Conservation (phyloP, 345 rosid genomes). For the Gossypium herbaceum region DNA sequence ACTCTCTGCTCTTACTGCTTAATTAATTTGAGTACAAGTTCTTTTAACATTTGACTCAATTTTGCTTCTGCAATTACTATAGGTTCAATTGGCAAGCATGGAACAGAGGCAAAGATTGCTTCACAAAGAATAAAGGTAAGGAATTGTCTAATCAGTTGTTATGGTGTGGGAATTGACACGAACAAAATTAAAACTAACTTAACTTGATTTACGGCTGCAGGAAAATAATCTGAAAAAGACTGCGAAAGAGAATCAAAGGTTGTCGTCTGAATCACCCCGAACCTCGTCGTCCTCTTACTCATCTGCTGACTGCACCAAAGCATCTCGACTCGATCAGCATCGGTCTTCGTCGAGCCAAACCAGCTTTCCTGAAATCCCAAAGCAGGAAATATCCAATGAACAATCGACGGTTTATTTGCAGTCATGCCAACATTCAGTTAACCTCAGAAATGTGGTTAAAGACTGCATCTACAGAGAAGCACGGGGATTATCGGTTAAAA, state of each 20-base stretch:
- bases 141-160: neutral
- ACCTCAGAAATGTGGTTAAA: conserved; percentile 52
- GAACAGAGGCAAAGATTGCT: conserved; percentile 30
- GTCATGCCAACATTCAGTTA: conserved; percentile 35
- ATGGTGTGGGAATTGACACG: neutral
- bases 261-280: conserved; percentile 66
- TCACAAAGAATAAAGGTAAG: conserved; percentile 45
- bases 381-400: conserved; percentile 21
- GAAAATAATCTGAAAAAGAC: conserved; percentile 44
- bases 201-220: conserved; percentile 45
- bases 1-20: neutral
- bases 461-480: conserved; percentile 62
- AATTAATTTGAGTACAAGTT: too few species aligned
- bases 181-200: conserved; percentile 5
- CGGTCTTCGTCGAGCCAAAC: conserved; percentile 32
- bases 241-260: conserved; percentile 49
- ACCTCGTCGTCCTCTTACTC: conserved; percentile 67
- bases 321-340: conserved; percentile 46
- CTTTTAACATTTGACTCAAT: too few species aligned
- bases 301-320: conserved; percentile 49
- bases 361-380: conserved; percentile 22
- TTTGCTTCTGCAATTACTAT: neutral
- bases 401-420: conserved; percentile 33
- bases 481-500: conserved; percentile 37
- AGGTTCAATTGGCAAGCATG: conserved; percentile 46